These are phyloP conservation scores for Byssochlamys sp. DNA, from an alignment of 2,329 filamentous ascomycete species.

Conservation along the genomic window DNA sequence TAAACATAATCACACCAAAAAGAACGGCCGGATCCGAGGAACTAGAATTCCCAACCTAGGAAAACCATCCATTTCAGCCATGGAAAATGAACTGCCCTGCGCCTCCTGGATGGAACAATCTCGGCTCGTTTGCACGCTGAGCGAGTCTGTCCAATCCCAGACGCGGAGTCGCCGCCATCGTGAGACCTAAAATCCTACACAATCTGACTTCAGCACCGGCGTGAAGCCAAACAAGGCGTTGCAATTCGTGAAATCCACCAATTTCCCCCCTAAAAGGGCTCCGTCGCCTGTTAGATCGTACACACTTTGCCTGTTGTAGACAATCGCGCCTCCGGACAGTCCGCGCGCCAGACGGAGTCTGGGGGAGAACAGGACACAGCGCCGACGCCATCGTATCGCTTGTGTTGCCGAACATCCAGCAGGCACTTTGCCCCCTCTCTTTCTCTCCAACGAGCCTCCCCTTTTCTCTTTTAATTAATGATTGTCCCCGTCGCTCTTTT, in stretches of 20 bases:
- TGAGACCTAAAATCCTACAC: not conserved
- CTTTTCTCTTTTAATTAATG: not conserved
- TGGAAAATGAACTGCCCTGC: not conserved
- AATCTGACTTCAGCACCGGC: not conserved
- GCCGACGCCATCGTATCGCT: no score
- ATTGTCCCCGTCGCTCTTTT: not conserved
- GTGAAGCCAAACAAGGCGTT: not conserved
- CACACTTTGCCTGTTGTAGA: not conserved
- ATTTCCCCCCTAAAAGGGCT: not conserved
- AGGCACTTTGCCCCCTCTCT: not conserved
- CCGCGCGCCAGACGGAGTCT: not conserved
- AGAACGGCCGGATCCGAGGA: not conserved
- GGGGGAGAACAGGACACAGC: not conserved
- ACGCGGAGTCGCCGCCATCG: not conserved
- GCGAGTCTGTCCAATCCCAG: no score
- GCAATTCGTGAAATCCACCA: not conserved
- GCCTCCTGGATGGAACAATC: not conserved
- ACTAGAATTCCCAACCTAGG: not conserved
- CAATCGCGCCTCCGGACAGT: not conserved
- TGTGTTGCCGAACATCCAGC: not conserved
- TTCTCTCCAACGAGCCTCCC: not conserved
- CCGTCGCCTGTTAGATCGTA: not conserved
- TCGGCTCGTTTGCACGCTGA: no score
- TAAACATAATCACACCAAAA: not conserved
- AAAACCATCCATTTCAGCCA: not conserved